Conservation (phyloP, 805 yeast species). For the Saccharomyces mikatae region DNA sequence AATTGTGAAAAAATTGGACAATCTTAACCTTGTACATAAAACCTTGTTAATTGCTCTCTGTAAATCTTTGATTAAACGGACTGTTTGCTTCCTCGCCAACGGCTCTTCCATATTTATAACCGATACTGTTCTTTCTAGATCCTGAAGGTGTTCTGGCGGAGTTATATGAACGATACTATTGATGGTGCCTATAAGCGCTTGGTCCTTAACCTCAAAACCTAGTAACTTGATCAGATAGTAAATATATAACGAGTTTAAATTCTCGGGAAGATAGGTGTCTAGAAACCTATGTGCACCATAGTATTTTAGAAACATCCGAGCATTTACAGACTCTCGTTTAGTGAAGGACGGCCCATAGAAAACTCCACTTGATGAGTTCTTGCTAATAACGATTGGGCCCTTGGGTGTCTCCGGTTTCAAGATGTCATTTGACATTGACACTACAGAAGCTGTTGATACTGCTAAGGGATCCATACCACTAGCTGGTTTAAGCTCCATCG, state of each 20-base stretch:
- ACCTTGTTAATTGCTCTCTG: constrained; percentile 62
- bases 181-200: constrained; percentile 27
- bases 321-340: constrained; percentile 37
- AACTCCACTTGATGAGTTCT: constrained; percentile 21
- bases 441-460: background rate
- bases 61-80: constrained; percentile 42
- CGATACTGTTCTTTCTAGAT: constrained; percentile 2
- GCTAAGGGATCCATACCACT: background rate
- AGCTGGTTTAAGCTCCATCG: background rate
- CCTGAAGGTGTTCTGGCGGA: constrained; percentile 1
- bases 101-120: constrained; percentile 27
- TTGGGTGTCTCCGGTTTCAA: constrained; percentile 15
- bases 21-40: constrained; percentile 44
- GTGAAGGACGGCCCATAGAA: constrained; percentile 33
- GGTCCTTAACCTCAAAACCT: constrained; percentile 45
- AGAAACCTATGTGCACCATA: constrained; percentile 56
- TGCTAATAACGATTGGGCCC: constrained; percentile 23
- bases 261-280: constrained; percentile 51
- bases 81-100: constrained; percentile 38
- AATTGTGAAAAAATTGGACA: constrained; percentile 46
- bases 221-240: constrained; percentile 48
- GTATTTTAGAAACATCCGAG: constrained; percentile 46
- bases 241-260: constrained; percentile 51
- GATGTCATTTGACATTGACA: constrained; percentile 2
- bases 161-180: constrained; percentile 21